Base-by-base conservation (phyloP, 345 rosid species). In the Adansonia digitata region DNA sequence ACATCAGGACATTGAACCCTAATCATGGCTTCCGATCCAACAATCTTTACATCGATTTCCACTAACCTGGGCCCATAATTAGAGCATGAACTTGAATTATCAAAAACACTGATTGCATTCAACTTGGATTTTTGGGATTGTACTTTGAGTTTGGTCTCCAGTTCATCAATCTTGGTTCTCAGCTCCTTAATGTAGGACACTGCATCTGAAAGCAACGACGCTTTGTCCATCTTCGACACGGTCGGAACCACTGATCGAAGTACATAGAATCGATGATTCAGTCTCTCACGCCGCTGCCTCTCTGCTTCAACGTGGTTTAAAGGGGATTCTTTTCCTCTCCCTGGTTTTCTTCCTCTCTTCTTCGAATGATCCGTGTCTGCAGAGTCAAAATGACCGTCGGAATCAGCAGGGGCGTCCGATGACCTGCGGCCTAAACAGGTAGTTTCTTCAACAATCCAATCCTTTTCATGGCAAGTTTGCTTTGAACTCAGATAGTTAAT, bases 241-340 rank as follows among this genome's bases (percentile, higher is more conserved):
- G 88, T 91, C 8, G 98, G 97, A 53, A 93, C 98, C 17, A 88
- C 97, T 0, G 98, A 88, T 24, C 98, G 82, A 8, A 93, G 86
- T 0, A 92, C 87, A 31, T 87, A 89, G 79, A 91, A 93, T 5
- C 97, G 82, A 57, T 85, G 88, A 74, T 93, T 91, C 3, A 93
- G 91, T 76, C n/a, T n/a, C n/a, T n/a, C n/a, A n/a, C n/a, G n/a
- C n/a, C n/a, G n/a, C n/a, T n/a, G n/a, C n/a, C n/a, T 86, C 85
- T 93, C 98, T 0, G 94, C 91, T 75, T 93, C 97, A 0, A 93
- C 94, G 10, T 87, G 93, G 80, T 87, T 88, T 31, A 78, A 5
- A 27, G 81, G 82, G 26, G 81, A 74, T 39, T 89, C 90, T 75
- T n/a, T n/a, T n/a, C n/a, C n/a, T n/a, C n/a, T n/a, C n/a, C n/a